Percentiles rank a stretch among this genome's conserved stretches.
These are phyloP conservation scores for Picea engelmannii DNA, from an alignment of 83 land plant species.

Conservation along the genomic window DNA sequence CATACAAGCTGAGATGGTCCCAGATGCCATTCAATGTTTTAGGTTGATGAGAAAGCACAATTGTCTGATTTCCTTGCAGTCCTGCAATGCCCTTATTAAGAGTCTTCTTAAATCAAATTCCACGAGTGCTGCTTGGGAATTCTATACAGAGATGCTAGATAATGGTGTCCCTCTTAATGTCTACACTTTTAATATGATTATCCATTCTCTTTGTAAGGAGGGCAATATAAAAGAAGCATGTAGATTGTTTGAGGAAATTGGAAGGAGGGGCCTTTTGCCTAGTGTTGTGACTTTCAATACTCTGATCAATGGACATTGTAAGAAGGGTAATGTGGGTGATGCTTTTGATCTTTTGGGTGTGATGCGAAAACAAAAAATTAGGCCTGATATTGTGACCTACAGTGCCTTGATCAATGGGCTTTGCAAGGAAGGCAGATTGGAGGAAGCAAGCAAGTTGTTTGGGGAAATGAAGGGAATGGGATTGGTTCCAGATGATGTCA, in stretches of 20 bases:
- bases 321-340: conserved; percentile 21
- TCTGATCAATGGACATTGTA: conserved; percentile 29
- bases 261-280: conserved; percentile 5
- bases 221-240: conserved; percentile 33
- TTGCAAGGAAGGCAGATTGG: conserved; percentile 38
- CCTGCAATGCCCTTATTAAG: conserved; percentile 10
- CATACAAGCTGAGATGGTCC: neutral
- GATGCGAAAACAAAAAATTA: conserved; percentile 46
- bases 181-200: conserved; percentile 52
- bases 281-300: conserved; percentile 34
- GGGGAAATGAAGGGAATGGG: conserved; percentile 54
- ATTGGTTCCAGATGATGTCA: conserved; percentile 32
- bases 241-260: conserved; percentile 31
- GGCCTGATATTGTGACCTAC: conserved; percentile 54
- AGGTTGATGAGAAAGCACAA: conserved; percentile 8
- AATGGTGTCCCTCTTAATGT: conserved; percentile 43
- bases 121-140: neutral
- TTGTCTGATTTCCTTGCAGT: neutral
- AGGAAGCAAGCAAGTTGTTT: conserved; percentile 49
- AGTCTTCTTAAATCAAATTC: neutral
- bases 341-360: conserved; percentile 39
- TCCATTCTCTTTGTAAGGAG: conserved; percentile 55
- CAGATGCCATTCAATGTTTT: conserved; percentile 16
- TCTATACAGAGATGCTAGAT: conserved; percentile 35
- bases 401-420: conserved; percentile 55